Evolutionary conservation across 139 green algal genomes (phyloP).

Genomic region (Dunaliella primolecta): DNA sequence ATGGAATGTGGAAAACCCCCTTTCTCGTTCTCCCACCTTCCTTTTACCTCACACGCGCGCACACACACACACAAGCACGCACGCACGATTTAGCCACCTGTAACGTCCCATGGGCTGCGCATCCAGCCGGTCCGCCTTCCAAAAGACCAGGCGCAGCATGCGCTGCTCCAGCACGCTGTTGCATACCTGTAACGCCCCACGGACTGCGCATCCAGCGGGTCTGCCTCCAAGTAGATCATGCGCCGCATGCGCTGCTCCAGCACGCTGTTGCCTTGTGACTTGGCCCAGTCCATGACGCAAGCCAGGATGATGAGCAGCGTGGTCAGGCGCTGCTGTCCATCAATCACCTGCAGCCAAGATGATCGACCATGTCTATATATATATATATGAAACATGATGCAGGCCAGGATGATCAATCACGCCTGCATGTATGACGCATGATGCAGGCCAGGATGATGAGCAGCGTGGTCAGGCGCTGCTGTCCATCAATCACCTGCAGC

Average conservation of each 20-base stretch:
- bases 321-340: slow-evolving; percentile 63
- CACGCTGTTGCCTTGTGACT: slow-evolving; percentile 1
- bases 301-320: slow-evolving; percentile 56
- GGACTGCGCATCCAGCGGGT: slow-evolving; percentile 37
- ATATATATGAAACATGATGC: no score
- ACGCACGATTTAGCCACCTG: no score
- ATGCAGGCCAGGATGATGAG: slow-evolving; percentile 57
- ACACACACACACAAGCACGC: no score
- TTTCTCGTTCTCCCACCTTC: no score
- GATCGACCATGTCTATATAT: no score
- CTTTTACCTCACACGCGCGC: no score
- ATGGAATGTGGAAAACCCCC: no score
- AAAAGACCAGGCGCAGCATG: slow-evolving; percentile 46
- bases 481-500: slow-evolving; percentile 56
- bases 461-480: slow-evolving; percentile 61
- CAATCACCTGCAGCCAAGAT: slow-evolving; percentile 52
- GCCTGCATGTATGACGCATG: no score
- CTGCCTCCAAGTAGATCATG: slow-evolving; percentile 53
- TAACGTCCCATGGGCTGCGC: background rate
- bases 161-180: slow-evolving; percentile 30
- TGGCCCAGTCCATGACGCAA: slow-evolving; percentile 43
- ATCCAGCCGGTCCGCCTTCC: slow-evolving; percentile 49
- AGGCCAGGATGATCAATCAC: slow-evolving; percentile 2
- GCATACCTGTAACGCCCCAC: slow-evolving; percentile 14
- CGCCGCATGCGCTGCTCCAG: slow-evolving; percentile 34